Conservation (phyloP, 2,329 filamentous ascomycete genomes). For the Diaporthe nobilis region DNA sequence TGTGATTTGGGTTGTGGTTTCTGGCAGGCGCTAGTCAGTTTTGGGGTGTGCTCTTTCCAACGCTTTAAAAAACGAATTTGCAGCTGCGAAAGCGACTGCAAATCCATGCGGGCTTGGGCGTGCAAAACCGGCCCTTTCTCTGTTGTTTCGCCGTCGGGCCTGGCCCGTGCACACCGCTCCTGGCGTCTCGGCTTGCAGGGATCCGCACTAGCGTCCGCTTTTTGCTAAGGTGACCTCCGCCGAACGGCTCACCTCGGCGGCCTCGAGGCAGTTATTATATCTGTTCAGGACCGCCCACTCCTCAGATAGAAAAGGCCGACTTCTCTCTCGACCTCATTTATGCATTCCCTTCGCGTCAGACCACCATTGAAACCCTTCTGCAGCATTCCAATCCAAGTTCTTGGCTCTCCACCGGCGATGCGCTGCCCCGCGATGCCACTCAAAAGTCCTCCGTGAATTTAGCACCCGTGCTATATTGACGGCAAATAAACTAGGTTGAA, state of each 20-base stretch:
- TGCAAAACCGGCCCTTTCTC: slow-evolving; percentile 34
- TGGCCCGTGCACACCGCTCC: slow-evolving; percentile 29
- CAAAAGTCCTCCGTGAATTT: not conserved
- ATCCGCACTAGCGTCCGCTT: slow-evolving; percentile 18
- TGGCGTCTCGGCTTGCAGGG: slow-evolving; percentile 27
- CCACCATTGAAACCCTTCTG: not conserved
- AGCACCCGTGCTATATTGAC: not conserved
- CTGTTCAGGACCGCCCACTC: not conserved
- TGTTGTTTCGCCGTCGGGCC: slow-evolving; percentile 15
- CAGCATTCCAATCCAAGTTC: not conserved
- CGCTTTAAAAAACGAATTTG: slow-evolving; percentile 36
- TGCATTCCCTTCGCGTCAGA: not conserved
- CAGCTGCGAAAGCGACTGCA: slow-evolving; percentile 30
- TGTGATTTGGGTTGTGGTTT: slow-evolving; percentile 35
- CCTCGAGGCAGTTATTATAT: slow-evolving; percentile 1
- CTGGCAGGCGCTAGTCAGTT: slow-evolving; percentile 43
- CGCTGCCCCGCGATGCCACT: not conserved
- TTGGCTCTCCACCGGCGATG: not conserved
- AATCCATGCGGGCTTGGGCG: slow-evolving; percentile 16
- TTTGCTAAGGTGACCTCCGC: slow-evolving; percentile 27
- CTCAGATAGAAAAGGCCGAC: not conserved
- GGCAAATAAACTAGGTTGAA: not conserved
- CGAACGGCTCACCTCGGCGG: not conserved
- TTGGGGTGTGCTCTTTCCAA: slow-evolving; percentile 40
- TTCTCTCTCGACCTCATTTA: not conserved